A percentile compares a stretch with the other conserved stretches of the same genome.
phyloP scores from a whole-genome alignment of 2,329 filamentous ascomycete genomes.

The Colletotrichum karsti region DNA sequence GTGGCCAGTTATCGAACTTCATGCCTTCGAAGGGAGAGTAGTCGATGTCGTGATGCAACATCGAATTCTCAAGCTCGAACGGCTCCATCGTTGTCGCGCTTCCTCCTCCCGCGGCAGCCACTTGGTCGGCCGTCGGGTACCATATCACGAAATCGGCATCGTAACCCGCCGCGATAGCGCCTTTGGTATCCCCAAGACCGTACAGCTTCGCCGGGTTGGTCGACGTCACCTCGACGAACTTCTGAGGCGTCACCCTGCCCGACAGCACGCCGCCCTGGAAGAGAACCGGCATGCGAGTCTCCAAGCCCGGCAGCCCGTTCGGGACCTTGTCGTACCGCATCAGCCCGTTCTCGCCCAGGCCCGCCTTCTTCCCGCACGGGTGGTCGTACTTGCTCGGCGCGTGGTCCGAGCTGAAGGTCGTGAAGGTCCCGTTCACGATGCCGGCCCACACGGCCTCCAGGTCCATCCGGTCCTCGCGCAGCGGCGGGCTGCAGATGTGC shows the following conservation, averaged over 20 bases:
- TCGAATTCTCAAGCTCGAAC: constrained; percentile 55
- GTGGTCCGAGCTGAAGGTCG: constrained; percentile 57
- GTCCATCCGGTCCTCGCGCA: constrained; percentile 51
- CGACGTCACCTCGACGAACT: constrained; percentile 62
- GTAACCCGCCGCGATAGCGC: constrained; percentile 56
- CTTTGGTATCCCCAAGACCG: constrained; percentile 60
- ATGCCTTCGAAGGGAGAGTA: constrained; percentile 70
- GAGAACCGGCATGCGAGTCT: constrained; percentile 59
- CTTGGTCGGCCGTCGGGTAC: constrained; percentile 50
- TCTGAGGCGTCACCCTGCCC: constrained; percentile 49
- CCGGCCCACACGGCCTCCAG: constrained; percentile 61
- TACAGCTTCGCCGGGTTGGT: constrained; percentile 67
- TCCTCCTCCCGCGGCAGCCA: constrained; percentile 34
- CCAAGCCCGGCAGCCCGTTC: constrained; percentile 66
- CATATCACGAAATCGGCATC: constrained; percentile 68
- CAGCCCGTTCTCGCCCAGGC: constrained; percentile 33
- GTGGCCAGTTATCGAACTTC: constrained; percentile 66
- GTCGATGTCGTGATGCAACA: constrained; percentile 69
- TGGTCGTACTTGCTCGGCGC: constrained; percentile 58
- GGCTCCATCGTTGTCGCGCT: constrained; percentile 32
- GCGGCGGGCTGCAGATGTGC: constrained; percentile 62
- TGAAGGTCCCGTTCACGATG: constrained; percentile 59
- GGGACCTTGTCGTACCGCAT: constrained; percentile 63
- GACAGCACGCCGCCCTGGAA: constrained; percentile 40
- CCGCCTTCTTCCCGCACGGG: constrained; percentile 57